Percentiles rank a stretch among this genome's conserved stretches.
Evolutionary conservation across 257 asterid species (phyloP).

Genomic region (Lycium barbarum): DNA sequence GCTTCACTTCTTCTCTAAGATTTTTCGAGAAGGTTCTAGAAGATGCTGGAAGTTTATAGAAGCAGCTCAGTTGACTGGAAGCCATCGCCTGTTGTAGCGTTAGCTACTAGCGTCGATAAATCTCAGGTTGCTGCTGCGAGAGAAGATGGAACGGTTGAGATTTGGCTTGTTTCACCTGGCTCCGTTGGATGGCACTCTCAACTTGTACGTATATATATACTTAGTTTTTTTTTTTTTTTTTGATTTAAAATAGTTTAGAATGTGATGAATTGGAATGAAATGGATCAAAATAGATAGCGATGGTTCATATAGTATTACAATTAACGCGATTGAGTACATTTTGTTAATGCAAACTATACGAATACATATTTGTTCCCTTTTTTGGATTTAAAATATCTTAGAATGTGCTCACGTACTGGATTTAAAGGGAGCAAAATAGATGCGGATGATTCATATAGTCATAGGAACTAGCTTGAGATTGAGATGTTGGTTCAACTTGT

Average conservation of each 20-base stretch:
- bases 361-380: too few species aligned
- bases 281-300: background rate
- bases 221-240: background rate
- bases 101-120: slow-evolving; percentile 91
- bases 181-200: slow-evolving; percentile 89
- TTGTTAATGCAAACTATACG: background rate
- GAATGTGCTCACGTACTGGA: background rate
- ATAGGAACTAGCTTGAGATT: background rate
- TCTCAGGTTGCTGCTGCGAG: slow-evolving; percentile 97
- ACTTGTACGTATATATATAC: background rate
- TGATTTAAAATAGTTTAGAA: too few species aligned
- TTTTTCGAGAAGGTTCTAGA: background rate
- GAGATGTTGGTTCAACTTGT: background rate
- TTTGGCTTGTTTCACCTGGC: slow-evolving; percentile 99
- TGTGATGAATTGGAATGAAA: background rate
- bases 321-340: background rate
- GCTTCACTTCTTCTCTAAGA: background rate
- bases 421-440: background rate
- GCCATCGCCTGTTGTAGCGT: slow-evolving; percentile 82
- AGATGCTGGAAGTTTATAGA: slow-evolving; percentile 57
- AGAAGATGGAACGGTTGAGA: slow-evolving; percentile 84
- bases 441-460: background rate
- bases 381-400: background rate
- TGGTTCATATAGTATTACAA: background rate
- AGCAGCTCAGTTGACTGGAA: slow-evolving; percentile 80